These are phyloP conservation scores for Cladosporium phlei DNA, from an alignment of 2,329 filamentous ascomycete genomes.

Conservation along the genomic window DNA sequence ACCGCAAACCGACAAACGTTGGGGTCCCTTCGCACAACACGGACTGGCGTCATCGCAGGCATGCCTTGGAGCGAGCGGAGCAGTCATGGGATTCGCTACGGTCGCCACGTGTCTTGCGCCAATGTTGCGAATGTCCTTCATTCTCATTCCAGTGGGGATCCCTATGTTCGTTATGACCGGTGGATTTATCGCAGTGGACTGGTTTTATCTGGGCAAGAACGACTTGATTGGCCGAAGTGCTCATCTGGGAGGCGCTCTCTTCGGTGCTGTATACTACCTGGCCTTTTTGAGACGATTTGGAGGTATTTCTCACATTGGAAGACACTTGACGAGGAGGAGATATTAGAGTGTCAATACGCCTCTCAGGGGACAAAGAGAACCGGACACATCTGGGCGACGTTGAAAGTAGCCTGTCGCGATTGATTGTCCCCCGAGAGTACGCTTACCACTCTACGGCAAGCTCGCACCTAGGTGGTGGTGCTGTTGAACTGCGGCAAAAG, in stretches of 20 bases:
- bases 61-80: conserved; percentile 38
- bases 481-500: too few species aligned
- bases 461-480: too few species aligned
- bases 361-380: background rate
- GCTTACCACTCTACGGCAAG: too few species aligned
- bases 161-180: conserved; percentile 37
- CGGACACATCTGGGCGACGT: too few species aligned
- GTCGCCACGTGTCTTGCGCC: conserved; percentile 39
- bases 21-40: background rate
- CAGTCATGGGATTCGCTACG: conserved; percentile 37
- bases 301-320: conserved; percentile 17
- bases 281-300: conserved; percentile 24
- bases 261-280: conserved; percentile 34
- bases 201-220: conserved; percentile 33
- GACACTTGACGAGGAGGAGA: background rate
- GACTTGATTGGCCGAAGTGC: conserved; percentile 37
- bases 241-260: conserved; percentile 42
- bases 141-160: conserved; percentile 35
- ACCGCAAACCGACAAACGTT: background rate
- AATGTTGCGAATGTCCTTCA: conserved; percentile 28
- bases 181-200: conserved; percentile 36
- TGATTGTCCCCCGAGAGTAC: too few species aligned
- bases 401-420: too few species aligned
- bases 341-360: background rate
- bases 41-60: background rate